Evolutionary conservation across 2,329 filamentous ascomycete genomes (phyloP).

Genomic region (Calonectria pauciramosa): DNA sequence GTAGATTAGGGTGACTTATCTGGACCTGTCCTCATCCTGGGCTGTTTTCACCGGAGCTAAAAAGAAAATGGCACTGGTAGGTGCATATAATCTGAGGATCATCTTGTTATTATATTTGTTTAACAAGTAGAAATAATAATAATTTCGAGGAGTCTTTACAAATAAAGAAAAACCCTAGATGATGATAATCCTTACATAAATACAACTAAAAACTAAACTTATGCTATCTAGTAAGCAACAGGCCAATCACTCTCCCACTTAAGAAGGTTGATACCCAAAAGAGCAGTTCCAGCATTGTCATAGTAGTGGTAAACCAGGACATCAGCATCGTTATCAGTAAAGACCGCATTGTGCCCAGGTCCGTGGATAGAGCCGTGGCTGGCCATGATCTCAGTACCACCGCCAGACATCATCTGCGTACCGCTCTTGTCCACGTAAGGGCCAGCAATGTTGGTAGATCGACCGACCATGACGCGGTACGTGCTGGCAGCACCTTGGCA

Average conservation of each 20-base stretch:
- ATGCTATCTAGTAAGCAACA: background rate
- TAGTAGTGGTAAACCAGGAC: conserved; percentile 52
- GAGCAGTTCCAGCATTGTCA: conserved; percentile 38
- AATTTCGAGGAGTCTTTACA: background rate
- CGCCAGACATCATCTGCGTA: background rate
- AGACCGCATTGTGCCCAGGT: conserved; percentile 44
- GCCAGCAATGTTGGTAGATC: background rate
- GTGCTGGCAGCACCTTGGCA: background rate
- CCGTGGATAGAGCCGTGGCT: background rate
- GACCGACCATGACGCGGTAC: background rate
- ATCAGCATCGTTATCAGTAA: conserved; percentile 48
- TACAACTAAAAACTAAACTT: background rate
- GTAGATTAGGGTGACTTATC: no score
- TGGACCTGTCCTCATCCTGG: background rate
- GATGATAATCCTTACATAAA: background rate
- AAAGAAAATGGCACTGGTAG: background rate
- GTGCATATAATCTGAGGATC: background rate
- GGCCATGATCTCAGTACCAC: background rate
- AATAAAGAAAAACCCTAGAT: background rate
- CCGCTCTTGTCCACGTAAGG: background rate
- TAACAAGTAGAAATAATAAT: no score
- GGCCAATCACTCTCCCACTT: conserved; percentile 48
- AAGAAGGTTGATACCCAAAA: conserved; percentile 49
- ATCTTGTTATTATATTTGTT: background rate
- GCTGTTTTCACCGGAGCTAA: background rate